Base-by-base conservation (phyloP, 108 stramenopile genomes). In the Skeletonema menzelii region DNA sequence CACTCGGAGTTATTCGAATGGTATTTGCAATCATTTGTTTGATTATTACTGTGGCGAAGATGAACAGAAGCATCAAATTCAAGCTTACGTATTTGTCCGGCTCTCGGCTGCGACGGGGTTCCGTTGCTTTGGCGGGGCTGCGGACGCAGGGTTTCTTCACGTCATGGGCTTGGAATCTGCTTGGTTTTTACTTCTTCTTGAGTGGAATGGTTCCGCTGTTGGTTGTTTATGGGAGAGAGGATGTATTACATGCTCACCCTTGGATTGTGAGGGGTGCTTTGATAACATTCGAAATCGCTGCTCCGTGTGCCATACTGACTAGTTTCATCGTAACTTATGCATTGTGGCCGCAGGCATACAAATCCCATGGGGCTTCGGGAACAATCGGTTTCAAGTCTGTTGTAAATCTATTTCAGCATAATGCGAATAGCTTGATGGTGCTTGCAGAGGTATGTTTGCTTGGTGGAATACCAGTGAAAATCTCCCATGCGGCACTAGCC, bases 111-210 rank as follows among this genome's bases (percentile, higher is more conserved):
- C 72, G 63, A 4, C 27, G 27, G 27, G 77, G 72, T 0, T 11
- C 14, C 0, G 37, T 85, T 5, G 17, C 55, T 24, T 53, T 84
- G 56, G 37, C 0, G 6, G 85, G 80, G 20, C 58, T 65, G 42
- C 74, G 56, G 20, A 90, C 86, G 2, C 70, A 89, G 37, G 82
- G 72, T 17, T 88, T 88, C 22, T 92, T 86, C 61, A 95, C 91
- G 1, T 82, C 86, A 10, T 87, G 86, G 86, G 75, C 80, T 11
- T 92, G 91, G 90, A 84, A 87, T 64, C 28, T 92, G 28, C 72
- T 94, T 11, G 91, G 88, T n/a, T 10, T 73, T 1, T 74, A 70
- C 24, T 91, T 91, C 77, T 42, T 86, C 27, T 56, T 88, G 14
- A 66, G 71, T 46, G 89, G 87, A 7, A 55, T 73, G 32, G 79